phyloP scores from a whole-genome alignment of 2,329 filamentous ascomycete species.

The Aspergillus oerlinghausenensis region DNA sequence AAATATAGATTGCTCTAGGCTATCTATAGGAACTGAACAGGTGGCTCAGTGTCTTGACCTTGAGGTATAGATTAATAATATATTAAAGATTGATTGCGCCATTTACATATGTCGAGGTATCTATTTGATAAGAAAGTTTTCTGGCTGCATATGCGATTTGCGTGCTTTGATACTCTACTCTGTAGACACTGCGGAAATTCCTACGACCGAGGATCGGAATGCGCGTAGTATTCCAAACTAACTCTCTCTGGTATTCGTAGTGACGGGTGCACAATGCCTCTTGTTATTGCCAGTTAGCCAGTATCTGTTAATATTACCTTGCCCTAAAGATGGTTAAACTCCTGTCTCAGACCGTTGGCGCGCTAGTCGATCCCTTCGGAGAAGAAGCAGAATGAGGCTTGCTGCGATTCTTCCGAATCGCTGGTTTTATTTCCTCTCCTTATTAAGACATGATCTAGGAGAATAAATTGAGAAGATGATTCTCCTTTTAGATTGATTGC shows the following conservation, averaged over 20 bases:
- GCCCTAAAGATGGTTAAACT: background rate
- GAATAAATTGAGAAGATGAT: background rate
- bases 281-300: background rate
- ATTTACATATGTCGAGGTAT: background rate
- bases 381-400: conserved; percentile 5
- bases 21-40: background rate
- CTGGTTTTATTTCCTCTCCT: background rate
- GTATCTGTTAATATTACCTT: background rate
- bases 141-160: background rate
- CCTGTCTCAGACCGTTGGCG: conserved; percentile 5
- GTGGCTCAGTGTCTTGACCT: background rate
- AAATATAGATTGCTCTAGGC: background rate
- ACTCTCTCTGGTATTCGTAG: background rate
- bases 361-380: conserved; percentile 8
- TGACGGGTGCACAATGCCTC: background rate
- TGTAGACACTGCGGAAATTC: background rate
- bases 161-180: too few relatives aligned
- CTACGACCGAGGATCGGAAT: background rate
- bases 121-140: background rate
- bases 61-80: background rate
- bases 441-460: background rate
- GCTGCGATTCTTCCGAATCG: conserved; percentile 1
- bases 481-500: background rate
- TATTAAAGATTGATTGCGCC: background rate
- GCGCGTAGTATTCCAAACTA: background rate